Evolutionary conservation across 179 eudicot genomes (phyloP).

Genomic region (Silene coronaria): DNA sequence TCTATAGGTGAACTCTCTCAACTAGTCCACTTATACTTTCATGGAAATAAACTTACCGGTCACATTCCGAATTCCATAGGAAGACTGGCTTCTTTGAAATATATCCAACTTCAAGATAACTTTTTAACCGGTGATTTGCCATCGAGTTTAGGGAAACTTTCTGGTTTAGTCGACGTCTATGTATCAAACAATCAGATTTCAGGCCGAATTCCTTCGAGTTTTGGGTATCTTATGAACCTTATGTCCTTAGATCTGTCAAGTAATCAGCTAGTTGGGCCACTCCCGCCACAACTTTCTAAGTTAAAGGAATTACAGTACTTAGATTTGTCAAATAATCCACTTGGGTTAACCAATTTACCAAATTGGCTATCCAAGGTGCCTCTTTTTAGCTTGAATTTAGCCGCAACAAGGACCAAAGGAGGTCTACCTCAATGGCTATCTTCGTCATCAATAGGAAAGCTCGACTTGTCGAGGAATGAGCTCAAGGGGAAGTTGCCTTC

Average conservation of each 20-base stretch:
- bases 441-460: constrained; percentile 17
- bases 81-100: constrained; percentile 39
- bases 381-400: constrained; percentile 7
- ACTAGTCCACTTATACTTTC: constrained; percentile 31
- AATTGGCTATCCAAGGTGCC: constrained; percentile 4
- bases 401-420: constrained; percentile 6
- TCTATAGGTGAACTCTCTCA: constrained; percentile 42
- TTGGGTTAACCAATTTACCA: constrained; percentile 8
- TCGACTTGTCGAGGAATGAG: constrained; percentile 50
- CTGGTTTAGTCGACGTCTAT: not conserved
- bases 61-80: constrained; percentile 42
- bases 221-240: constrained; percentile 40
- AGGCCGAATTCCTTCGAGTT: constrained; percentile 22
- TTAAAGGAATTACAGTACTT: not conserved
- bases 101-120: constrained; percentile 37
- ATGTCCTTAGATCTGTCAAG: constrained; percentile 12
- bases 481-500: constrained; percentile 53
- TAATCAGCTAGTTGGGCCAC: constrained; percentile 29
- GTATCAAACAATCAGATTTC: not conserved
- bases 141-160: not conserved
- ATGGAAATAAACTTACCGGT: constrained; percentile 39
- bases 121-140: constrained; percentile 44
- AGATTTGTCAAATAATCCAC: constrained; percentile 12
- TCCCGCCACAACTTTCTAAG: not conserved
- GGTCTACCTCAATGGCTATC: constrained; percentile 14